Base-by-base conservation (phyloP, 352 stramenopile species). In the Stramenopiles sp. region DNA sequence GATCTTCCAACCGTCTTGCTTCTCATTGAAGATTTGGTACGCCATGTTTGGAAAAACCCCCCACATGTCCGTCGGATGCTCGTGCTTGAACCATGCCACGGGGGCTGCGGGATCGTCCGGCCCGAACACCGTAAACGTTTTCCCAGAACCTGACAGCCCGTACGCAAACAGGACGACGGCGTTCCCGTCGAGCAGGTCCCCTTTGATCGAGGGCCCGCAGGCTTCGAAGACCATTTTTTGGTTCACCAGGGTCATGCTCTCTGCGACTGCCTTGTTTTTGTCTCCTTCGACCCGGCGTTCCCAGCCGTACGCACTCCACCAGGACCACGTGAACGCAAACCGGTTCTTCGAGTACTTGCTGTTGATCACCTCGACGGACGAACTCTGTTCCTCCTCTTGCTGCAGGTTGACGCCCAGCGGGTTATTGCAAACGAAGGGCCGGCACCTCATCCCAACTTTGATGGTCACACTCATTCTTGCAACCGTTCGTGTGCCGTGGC, bases 1-100 rank as follows among this genome's bases (percentile, higher is more conserved):
- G 78, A 96, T 92, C 80, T 96, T 96, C 90, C 91, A 96, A 74
- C 90, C 90, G 74, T 96, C 91, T 76, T 94, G 83, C 77, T 94
- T 94, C 76, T 95, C 86, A 77, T 94, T 86, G 80, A 96, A 96
- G 32, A 96, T 75, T 49, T 96, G 88, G 80, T 96, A 96, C 12
- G 89, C 91, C 3, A 95, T 81, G 0, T 87, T 86, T 30, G 89
- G 88, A 77, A 94, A 95, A 76, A 96, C 89, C 12, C 89, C 89
- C 89, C 89, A 96, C 84, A 68, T 68, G 48, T n/a, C 25, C 12
- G 25, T 87, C 18, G 89, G 89, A 3, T 91, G 81, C 79, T 89
- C 83, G 75, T 94, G 88, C 81, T 93, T 94, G 82, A 95, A 96
- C 89, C 89, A 96, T 2, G 89, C 89, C 76, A 95, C 90, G 0